These are phyloP conservation scores for Tribonema minus DNA, from an alignment of 108 stramenopile species.

Conservation along the genomic window DNA sequence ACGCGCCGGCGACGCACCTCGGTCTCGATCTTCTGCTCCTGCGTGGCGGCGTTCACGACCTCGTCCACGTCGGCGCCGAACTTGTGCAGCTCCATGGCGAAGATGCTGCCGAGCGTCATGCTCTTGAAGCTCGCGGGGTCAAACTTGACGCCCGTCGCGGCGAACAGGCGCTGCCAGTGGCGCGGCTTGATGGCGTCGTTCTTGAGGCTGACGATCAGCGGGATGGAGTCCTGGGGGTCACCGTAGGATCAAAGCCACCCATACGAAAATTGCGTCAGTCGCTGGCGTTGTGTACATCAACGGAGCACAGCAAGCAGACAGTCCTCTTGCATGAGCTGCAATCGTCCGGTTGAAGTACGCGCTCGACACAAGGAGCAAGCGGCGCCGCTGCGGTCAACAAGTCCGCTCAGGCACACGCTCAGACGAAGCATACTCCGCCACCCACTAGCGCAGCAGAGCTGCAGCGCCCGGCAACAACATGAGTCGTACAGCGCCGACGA, in stretches of 20 bases:
- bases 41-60: constrained; percentile 64
- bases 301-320: too few species aligned
- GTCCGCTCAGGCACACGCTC: too few species aligned
- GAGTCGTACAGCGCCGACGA: too few species aligned
- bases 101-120: constrained; percentile 62
- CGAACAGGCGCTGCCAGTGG: constrained; percentile 67
- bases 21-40: constrained; percentile 67
- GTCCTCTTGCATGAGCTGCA: constrained; percentile 64
- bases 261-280: too few species aligned
- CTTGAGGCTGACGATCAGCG: constrained; percentile 65
- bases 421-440: too few species aligned
- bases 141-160: constrained; percentile 62
- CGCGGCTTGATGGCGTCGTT: constrained; percentile 69
- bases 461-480: too few species aligned
- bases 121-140: constrained; percentile 59
- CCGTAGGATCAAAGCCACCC: too few species aligned
- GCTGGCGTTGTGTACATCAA: too few species aligned
- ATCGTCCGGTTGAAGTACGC: too few species aligned
- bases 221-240: constrained; percentile 63
- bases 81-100: constrained; percentile 64
- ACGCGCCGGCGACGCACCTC: constrained; percentile 44
- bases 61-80: constrained; percentile 58
- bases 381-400: too few species aligned
- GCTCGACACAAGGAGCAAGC: too few species aligned
- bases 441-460: too few species aligned